phyloP scores from a whole-genome alignment of 2,329 filamentous ascomycete genomes.

The Sporothrix brunneoviolacea region DNA sequence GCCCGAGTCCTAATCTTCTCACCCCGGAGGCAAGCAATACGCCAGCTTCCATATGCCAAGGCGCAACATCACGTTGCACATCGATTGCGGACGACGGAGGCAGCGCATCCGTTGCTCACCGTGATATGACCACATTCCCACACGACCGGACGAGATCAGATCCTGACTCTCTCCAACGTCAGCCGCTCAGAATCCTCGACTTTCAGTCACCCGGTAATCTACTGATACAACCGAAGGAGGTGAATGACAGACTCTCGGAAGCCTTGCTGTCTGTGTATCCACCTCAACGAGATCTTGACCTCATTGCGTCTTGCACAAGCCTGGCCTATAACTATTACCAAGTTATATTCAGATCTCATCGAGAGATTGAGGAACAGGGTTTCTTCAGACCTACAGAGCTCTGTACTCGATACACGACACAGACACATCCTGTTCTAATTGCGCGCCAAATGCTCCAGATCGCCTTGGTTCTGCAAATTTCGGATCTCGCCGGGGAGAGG shows the following conservation, averaged over 20 bases:
- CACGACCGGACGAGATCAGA: no score
- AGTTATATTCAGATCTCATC: conserved; percentile 9
- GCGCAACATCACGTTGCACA: no score
- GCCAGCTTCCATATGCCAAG: no score
- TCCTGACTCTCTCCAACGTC: no score
- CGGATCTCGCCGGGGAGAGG: conserved; percentile 12
- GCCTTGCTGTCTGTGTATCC: conserved; percentile 13
- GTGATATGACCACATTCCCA: no score
- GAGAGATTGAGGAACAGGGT: conserved; percentile 2
- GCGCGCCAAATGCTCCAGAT: conserved; percentile 29
- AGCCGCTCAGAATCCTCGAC: conserved; percentile 20
- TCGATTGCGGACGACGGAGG: no score
- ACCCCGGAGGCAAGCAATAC: no score
- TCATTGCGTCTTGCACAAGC: background rate
- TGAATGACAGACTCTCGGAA: no score
- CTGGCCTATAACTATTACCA: conserved; percentile 11
- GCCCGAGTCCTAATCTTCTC: no score
- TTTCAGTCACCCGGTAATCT: conserved; percentile 6
- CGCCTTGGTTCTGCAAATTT: conserved; percentile 26
- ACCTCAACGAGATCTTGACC: conserved; percentile 7
- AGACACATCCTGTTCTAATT: conserved; percentile 24
- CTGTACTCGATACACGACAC: background rate
- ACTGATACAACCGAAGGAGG: no score
- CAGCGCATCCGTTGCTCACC: no score
- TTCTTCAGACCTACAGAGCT: conserved; percentile 8